These are phyloP conservation scores for Emydomyces testavorans DNA, from an alignment of 2,329 filamentous ascomycete genomes.

Conservation along the genomic window DNA sequence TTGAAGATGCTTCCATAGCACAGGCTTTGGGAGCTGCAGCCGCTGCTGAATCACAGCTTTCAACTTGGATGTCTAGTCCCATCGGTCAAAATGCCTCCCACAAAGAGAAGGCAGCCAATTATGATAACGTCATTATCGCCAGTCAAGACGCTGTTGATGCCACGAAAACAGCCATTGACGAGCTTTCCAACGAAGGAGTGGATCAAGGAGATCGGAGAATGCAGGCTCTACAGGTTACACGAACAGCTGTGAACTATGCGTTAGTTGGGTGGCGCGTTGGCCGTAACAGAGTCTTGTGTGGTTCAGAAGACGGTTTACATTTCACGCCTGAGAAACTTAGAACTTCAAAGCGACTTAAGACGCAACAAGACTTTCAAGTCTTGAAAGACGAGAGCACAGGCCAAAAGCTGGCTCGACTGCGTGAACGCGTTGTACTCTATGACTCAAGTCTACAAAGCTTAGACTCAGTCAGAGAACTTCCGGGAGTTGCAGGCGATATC, in stretches of 20 bases:
- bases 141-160: conserved; percentile 92
- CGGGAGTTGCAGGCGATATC: conserved; percentile 76
- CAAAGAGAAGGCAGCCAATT: conserved; percentile 65
- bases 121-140: conserved; percentile 79
- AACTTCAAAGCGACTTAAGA: conserved; percentile 40
- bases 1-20: conserved; percentile 88
- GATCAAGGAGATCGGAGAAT: conserved; percentile 73
- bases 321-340: conserved; percentile 37
- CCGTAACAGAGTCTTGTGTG: conserved; percentile 77
- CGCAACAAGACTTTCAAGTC: conserved; percentile 38
- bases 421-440: conserved; percentile 80
- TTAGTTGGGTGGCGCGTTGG: conserved; percentile 92
- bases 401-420: conserved; percentile 64
- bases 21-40: conserved; percentile 63
- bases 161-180: conserved; percentile 85
- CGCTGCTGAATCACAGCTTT: conserved; percentile 43
- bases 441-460: conserved; percentile 84
- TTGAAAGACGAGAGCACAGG: conserved; percentile 56
- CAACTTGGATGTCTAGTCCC: conserved; percentile 36
- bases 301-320: conserved; percentile 64
- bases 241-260: conserved; percentile 86
- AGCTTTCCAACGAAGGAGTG: conserved; percentile 71
- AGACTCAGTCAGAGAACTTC: conserved; percentile 77
- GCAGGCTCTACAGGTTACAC: conserved; percentile 85
- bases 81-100: conserved; percentile 32